phyloP scores from a whole-genome alignment of 441 rosid species.

The Pelargonium australe region DNA sequence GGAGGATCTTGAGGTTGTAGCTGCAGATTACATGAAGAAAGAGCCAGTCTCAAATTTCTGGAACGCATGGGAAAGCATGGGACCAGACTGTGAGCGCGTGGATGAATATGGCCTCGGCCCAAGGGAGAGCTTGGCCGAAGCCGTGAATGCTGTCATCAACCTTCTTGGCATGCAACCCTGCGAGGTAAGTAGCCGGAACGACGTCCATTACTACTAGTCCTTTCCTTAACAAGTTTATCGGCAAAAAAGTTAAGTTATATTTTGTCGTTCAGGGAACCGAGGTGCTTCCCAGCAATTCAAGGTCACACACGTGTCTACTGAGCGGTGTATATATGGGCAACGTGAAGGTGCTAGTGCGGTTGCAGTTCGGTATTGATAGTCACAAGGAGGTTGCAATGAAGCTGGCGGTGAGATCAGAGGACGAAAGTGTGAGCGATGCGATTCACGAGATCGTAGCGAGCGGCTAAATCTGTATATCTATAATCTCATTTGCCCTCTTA shows the following conservation, averaged over 20 bases:
- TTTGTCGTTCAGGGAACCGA: slow-evolving; percentile 70
- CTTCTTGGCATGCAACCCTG: slow-evolving; percentile 99
- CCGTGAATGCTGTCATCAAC: slow-evolving; percentile 65
- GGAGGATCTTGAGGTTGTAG: slow-evolving; percentile 85
- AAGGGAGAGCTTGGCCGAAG: slow-evolving; percentile 79
- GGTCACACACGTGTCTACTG: slow-evolving; percentile 82
- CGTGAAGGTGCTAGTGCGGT: slow-evolving; percentile 65
- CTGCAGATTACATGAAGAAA: slow-evolving; percentile 84
- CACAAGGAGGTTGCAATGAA: slow-evolving; percentile 88
- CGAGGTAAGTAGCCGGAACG: slow-evolving; percentile 43
- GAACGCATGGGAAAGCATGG: slow-evolving; percentile 95
- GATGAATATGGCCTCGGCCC: slow-evolving; percentile 95
- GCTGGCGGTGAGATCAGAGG: slow-evolving; percentile 76
- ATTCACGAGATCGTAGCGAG: slow-evolving; percentile 85
- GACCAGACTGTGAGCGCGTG: slow-evolving; percentile 60
- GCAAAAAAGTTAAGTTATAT: not conserved
- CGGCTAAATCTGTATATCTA: slow-evolving; percentile 41
- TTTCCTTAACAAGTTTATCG: not conserved
- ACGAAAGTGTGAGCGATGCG: slow-evolving; percentile 58
- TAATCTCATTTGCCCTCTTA: not conserved
- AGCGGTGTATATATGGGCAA: slow-evolving; percentile 90
- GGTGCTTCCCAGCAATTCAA: slow-evolving; percentile 70
- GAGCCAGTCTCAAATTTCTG: slow-evolving; percentile 82
- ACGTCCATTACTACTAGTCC: no score
- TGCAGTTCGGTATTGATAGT: slow-evolving; percentile 78